A percentile compares a stretch with the other conserved stretches of the same genome.
Evolutionary conservation across 257 asterid species (phyloP).

Genomic region (Rehmannia glutinosa): DNA sequence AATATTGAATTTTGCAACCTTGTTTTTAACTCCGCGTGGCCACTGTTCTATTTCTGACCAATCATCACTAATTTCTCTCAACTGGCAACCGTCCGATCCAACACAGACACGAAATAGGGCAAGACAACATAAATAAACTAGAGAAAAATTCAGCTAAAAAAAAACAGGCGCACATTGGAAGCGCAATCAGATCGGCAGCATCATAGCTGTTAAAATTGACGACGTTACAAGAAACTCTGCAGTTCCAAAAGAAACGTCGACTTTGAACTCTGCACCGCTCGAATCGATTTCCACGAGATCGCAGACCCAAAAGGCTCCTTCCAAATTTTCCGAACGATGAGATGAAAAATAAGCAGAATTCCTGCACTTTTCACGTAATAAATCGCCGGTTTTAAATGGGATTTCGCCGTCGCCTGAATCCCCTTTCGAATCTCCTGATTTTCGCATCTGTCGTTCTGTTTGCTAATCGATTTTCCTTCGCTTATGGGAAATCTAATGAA

Average conservation of each 20-base stretch:
- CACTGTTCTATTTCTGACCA: background rate
- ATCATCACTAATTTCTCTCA: background rate
- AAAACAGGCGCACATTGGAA: conserved; percentile 5
- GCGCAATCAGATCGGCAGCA: conserved; percentile 19
- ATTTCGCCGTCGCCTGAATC: conserved; percentile 31
- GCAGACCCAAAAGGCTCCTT: background rate
- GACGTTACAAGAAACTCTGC: conserved; percentile 18
- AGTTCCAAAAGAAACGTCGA: background rate
- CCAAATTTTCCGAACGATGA: conserved; percentile 10
- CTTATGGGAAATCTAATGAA: conserved; percentile 45
- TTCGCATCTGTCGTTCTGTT: conserved; percentile 9
- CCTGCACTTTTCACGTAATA: conserved; percentile 8
- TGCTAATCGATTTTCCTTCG: conserved; percentile 15
- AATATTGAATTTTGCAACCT: too few species aligned
- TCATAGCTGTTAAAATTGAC: conserved; percentile 19
- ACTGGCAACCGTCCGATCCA: conserved; percentile 20
- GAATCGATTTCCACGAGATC: conserved; percentile 1
- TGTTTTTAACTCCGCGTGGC: too few species aligned
- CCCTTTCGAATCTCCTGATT: conserved; percentile 21
- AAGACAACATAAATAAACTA: background rate
- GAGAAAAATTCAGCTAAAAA: background rate
- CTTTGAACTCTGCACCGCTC: conserved; percentile 8
- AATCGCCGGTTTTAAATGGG: conserved; percentile 54
- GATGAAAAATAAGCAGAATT: conserved; percentile 22
- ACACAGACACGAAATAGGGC: background rate